Base-by-base conservation (phyloP, 371 early-diverging fungal genomes). In the Mortierella sp. region DNA sequence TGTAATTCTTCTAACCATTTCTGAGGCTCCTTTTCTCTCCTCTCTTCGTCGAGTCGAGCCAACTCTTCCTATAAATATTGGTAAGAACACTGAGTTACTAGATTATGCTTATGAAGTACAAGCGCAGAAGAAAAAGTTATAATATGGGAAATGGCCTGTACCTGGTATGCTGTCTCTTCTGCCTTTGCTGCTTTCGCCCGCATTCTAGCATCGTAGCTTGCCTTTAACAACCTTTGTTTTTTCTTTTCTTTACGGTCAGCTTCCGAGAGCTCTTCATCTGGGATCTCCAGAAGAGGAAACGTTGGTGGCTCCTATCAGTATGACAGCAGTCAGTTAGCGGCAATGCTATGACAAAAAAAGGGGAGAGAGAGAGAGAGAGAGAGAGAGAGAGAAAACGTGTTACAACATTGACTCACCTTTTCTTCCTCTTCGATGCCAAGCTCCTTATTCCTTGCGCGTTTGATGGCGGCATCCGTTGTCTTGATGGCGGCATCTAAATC, bases 351-450 rank as follows among this genome's bases (percentile, higher is more conserved):
- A 50, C n/a, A 16, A n/a, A 50, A 50, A 50, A 50, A 50, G 21
- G 21, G 16, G 11, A 11, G 11, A 45, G 11, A 50, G 21, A 45
- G 11, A 11, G 11, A 45, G 11, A 45, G 11, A 45, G n/a, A 55
- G n/a, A n/a, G 19, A 15, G 16, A 55, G 21, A 22, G 0, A 15
- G 2, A 55, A 21, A 55, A 11, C n/a, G 55, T n/a, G n/a, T 19
- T 5, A 21, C 19, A 55, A 28, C 22, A 15, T 28, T 40, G 4
- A 53, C 0, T 58, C 41, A 87, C 88, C 81, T 91, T 91, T 68
- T 90, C 94, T 73, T 96, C 96, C 59, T 94, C 93, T 52, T 94
- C 95, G 60, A 93, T 92, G 1, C 96, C 97, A 1, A 94, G 83
- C 69, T 93, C 92, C 69, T 93, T 93, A 77, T 95, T 94, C 21